phyloP scores from a whole-genome alignment of 202 grass and related monocot genomes.

The Digitaria exilis region DNA sequence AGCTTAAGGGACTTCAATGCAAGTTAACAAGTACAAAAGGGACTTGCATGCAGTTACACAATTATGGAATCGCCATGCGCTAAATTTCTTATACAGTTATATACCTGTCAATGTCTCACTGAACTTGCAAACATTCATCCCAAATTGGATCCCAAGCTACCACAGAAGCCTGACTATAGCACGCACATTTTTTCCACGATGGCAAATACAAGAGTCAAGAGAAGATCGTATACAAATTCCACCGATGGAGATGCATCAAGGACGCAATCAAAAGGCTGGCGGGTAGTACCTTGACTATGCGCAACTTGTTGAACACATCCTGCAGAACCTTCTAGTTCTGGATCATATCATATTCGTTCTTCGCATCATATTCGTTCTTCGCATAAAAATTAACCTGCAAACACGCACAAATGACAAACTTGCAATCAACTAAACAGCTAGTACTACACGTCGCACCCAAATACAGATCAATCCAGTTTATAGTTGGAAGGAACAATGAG shows the following conservation, averaged over 20 bases:
- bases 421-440: neutral
- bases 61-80: too few species aligned
- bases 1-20: too few species aligned
- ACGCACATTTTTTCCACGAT: neutral
- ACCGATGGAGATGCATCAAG: neutral
- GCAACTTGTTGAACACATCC: slow-evolving; percentile 89
- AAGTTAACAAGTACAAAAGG: too few species aligned
- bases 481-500: neutral
- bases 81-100: too few species aligned
- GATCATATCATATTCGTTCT: slow-evolving; percentile 92
- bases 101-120: too few species aligned
- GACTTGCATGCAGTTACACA: too few species aligned
- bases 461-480: neutral
- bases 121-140: too few species aligned
- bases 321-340: slow-evolving; percentile 96
- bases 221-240: neutral
- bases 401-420: neutral
- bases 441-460: neutral
- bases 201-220: neutral
- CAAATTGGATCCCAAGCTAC: neutral
- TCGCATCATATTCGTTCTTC: too few species aligned
- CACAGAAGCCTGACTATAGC: neutral
- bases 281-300: slow-evolving; percentile 61
- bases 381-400: slow-evolving; percentile 93
- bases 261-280: neutral